These are phyloP conservation scores for Euryodendron excelsum DNA, from an alignment of 148 eudicot genomes.

Conservation along the genomic window DNA sequence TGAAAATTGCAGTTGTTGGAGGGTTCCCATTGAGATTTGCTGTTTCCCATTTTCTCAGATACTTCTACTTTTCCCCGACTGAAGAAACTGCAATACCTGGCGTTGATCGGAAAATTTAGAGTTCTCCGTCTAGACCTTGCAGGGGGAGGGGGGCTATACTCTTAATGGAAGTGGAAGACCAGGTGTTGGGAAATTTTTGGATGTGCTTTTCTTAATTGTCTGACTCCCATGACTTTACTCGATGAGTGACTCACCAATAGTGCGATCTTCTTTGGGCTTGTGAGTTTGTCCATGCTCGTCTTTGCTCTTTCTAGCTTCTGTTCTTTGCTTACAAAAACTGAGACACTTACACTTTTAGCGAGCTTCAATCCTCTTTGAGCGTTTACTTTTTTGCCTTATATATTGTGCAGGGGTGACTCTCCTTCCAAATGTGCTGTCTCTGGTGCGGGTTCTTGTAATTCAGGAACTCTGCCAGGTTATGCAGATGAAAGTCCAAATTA, in stretches of 20 bases:
- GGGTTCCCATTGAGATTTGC: neutral
- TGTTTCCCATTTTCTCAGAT: neutral
- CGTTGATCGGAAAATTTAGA: neutral
- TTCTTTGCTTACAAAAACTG: neutral
- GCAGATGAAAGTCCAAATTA: neutral
- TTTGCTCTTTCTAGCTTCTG: neutral
- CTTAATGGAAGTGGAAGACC: neutral
- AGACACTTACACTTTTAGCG: neutral
- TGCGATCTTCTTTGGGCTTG: constrained; percentile 1
- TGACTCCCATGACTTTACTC: neutral
- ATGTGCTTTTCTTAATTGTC: neutral
- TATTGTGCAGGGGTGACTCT: constrained; percentile 7
- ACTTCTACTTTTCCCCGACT: too few relatives aligned
- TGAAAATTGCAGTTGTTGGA: neutral
- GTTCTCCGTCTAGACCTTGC: neutral
- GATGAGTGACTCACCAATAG: constrained; percentile 15
- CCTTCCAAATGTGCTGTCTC: neutral
- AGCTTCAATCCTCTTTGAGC: neutral
- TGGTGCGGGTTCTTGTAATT: neutral
- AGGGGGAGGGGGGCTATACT: neutral
- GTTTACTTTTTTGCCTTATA: neutral
- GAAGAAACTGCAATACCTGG: neutral
- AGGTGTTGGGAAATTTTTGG: neutral
- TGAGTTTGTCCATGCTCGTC: constrained; percentile 1
- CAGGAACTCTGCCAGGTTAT: neutral